These are phyloP conservation scores for Kurtzmaniella quercitrusa DNA, from an alignment of 1,139 yeast species.

Conservation along the genomic window DNA sequence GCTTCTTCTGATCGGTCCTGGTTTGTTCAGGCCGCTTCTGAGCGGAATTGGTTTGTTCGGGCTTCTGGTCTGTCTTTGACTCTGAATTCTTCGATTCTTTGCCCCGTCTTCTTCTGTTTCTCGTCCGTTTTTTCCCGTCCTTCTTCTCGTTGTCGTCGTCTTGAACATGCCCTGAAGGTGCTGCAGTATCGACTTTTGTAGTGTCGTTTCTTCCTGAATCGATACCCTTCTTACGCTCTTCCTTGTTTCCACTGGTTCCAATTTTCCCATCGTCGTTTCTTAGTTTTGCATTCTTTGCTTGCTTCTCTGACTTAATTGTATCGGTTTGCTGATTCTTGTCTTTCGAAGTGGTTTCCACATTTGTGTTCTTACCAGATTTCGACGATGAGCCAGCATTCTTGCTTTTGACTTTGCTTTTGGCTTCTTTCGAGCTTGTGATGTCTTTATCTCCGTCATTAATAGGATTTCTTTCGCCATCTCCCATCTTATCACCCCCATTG, in stretches of 20 bases:
- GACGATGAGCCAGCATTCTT: neutral
- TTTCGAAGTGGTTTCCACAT: neutral
- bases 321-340: neutral
- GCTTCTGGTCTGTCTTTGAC: too few species aligned
- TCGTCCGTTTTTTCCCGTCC: too few species aligned
- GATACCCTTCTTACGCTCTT: neutral
- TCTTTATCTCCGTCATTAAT: neutral
- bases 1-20: too few species aligned
- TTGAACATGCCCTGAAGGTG: too few species aligned
- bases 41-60: too few species aligned
- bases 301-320: too few species aligned
- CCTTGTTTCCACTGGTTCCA: neutral
- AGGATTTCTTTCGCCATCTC: neutral
- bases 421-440: constrained; percentile 1
- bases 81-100: too few species aligned
- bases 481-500: neutral
- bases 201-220: too few species aligned
- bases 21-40: too few species aligned
- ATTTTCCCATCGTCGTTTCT: neutral
- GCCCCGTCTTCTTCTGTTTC: too few species aligned
- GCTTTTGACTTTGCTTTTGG: constrained; percentile 2
- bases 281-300: neutral
- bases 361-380: neutral
- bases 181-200: too few species aligned
- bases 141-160: too few species aligned